Base-by-base conservation (phyloP, 345 rosid genomes). In the Euphorbia tirucalli region DNA sequence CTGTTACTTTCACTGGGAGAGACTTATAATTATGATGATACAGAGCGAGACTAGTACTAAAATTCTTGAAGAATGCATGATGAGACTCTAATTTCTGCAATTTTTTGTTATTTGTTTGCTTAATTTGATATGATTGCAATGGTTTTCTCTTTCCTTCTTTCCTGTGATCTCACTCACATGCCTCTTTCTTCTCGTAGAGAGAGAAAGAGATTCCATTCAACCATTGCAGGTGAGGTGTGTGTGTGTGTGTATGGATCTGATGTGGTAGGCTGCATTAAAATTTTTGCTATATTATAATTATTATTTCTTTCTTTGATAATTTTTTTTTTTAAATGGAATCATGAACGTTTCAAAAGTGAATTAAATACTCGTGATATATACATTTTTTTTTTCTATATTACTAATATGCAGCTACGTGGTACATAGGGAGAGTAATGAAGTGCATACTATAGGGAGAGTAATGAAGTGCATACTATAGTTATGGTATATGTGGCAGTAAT, bases 161-260 rank as follows among this genome's bases (percentile, higher is more conserved):
- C n/a, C n/a, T n/a, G n/a, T n/a, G n/a, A n/a, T n/a, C n/a, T n/a
- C n/a, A n/a, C n/a, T n/a, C n/a, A n/a, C n/a, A n/a, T n/a, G n/a
- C n/a, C n/a, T n/a, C n/a, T n/a, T n/a, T n/a, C n/a, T n/a, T n/a
- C n/a, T n/a, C n/a, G n/a, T n/a, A n/a, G n/a, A n/a, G n/a, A n/a
- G n/a, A n/a, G n/a, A n/a, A n/a, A n/a, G n/a, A n/a, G n/a, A n/a
- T n/a, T n/a, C n/a, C n/a, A n/a, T n/a, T n/a, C n/a, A n/a, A n/a
- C n/a, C n/a, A n/a, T n/a, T n/a, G n/a, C n/a, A n/a, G n/a, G n/a
- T n/a, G n/a, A n/a, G n/a, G n/a, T n/a, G n/a, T n/a, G n/a, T n/a
- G n/a, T n/a, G n/a, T n/a, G 74, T 60, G 66, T 64, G 75, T 72
- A 73, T 54, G 56, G 89, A 84, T 88, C 90, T 84, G 85, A 71